phyloP scores from a whole-genome alignment of 2,329 filamentous ascomycete species.

The Stachybotrys elegans region DNA sequence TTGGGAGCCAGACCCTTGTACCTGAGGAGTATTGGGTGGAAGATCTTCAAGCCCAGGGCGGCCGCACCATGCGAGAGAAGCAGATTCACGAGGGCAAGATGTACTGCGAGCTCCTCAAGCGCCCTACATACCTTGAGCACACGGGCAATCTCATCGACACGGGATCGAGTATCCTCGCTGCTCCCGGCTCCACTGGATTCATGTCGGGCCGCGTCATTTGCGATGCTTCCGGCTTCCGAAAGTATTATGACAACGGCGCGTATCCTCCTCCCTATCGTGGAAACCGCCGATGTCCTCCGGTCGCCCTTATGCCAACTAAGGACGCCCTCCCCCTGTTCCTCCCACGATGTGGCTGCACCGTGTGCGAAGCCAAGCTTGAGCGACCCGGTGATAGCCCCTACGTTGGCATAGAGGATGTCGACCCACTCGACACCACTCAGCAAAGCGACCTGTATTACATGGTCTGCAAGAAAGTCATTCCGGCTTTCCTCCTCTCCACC shows the following conservation, averaged over 20 bases:
- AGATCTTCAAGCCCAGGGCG: constrained; percentile 23
- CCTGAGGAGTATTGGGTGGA: constrained; percentile 38
- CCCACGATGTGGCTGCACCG: constrained; percentile 35
- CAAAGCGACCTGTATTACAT: constrained; percentile 38
- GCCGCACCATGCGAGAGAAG: constrained; percentile 28
- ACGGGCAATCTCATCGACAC: constrained; percentile 34
- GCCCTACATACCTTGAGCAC: constrained; percentile 41
- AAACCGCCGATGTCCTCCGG: constrained; percentile 6
- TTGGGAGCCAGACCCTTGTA: constrained; percentile 34
- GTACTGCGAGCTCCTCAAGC: constrained; percentile 43
- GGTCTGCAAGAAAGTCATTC: constrained; percentile 36
- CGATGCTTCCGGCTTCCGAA: constrained; percentile 35
- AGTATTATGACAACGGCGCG: constrained; percentile 21
- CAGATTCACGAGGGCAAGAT: constrained; percentile 35
- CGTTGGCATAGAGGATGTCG: constrained; percentile 33
- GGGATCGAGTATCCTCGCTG: constrained; percentile 15
- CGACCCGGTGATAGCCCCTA: constrained; percentile 24
- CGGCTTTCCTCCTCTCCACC: constrained; percentile 40
- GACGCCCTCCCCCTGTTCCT: constrained; percentile 35
- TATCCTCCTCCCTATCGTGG: constrained; percentile 6
- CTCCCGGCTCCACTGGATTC: constrained; percentile 27
- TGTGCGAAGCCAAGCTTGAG: constrained; percentile 22
- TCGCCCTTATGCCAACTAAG: constrained; percentile 11
- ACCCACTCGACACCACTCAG: constrained; percentile 27
- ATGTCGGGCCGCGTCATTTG: constrained; percentile 37